Base-by-base conservation (phyloP, 306 rosid genomes). In the Biancaea sappan region DNA sequence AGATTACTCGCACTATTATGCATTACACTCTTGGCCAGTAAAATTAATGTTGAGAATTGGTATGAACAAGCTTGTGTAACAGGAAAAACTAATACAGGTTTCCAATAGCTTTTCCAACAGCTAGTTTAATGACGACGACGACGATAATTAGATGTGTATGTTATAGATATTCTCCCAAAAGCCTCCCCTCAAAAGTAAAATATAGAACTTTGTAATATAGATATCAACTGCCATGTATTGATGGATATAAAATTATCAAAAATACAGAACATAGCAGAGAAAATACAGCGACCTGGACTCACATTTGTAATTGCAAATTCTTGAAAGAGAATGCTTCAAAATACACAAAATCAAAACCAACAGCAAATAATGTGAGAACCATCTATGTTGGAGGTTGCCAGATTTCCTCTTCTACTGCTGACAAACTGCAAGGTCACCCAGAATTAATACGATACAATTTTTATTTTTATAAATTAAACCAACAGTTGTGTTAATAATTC, bases 361-460 rank as follows among this genome's bases (percentile, higher is more conserved):
- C 50, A 51, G 63, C 47, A 47, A 59, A 58, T 31, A 31, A 18
- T n/a, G 34, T 5, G 62, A 65, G 69, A 65, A 28, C n/a, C 22
- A 10, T 67, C 69, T 41, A 34, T 40, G n/a, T n/a, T 57, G 70
- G 59, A 3, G 47, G 70, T 13, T 35, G 43, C 56, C 19, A 3
- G 52, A 51, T 79, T 76, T 66, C 35, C 38, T 46, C 3, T 52
- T 31, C 70, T 81, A 57, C 79, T 38, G 67, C 59, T 52, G 50
- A 18, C 25, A 71, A 69, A 79, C 81, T 46, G 77, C 81, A 73
- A 47, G 69, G n/a, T 31, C 67, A 22, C 74, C 57, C 14, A 59
- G 41, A 77, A 68, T 74, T 18, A 57, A 35, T 28, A 73, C 38
- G 43, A 41, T 24, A 35, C 51, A 66, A 25, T 2, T 26, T 13